Conservation (phyloP, 176 grass and related monocot genomes). For the Poa pratensis region DNA sequence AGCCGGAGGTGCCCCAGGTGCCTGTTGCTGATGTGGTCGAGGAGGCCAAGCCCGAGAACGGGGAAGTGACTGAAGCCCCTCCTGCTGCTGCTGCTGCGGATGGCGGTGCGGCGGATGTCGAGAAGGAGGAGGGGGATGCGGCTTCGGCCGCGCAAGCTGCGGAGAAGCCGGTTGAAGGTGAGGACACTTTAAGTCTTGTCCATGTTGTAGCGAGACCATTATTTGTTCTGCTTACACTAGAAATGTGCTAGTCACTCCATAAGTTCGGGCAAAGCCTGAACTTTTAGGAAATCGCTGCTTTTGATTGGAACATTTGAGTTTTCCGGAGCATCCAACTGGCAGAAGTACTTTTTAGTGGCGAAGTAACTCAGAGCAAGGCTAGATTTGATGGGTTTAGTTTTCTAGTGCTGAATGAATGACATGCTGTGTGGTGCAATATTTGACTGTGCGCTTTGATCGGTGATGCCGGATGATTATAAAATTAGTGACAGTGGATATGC, state of each 20-base stretch:
- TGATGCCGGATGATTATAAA: background rate
- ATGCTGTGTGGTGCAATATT: background rate
- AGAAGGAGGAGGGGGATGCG: conserved; percentile 42
- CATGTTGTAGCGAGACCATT: background rate
- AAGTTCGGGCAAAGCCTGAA: background rate
- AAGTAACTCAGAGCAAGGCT: conserved; percentile 15
- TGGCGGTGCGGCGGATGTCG: background rate
- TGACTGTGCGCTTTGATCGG: background rate
- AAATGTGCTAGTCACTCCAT: background rate
- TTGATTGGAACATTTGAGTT: background rate
- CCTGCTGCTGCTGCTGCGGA: conserved; percentile 38
- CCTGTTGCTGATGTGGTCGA: conserved; percentile 24
- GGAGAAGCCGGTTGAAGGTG: conserved; percentile 70
- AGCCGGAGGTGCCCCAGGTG: conserved; percentile 40
- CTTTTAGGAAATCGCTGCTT: background rate
- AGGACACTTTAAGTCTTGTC: background rate
- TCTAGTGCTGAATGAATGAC: background rate
- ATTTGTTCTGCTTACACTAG: background rate
- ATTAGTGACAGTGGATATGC: background rate
- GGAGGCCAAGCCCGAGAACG: conserved; percentile 45
- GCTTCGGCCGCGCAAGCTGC: conserved; percentile 14
- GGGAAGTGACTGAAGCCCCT: conserved; percentile 48
- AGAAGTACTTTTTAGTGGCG: conserved; percentile 1
- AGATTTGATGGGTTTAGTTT: background rate
- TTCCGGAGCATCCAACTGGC: background rate